These are phyloP conservation scores for Citeromyces nyonsensis DNA, from an alignment of 805 yeast genomes.

Conservation along the genomic window DNA sequence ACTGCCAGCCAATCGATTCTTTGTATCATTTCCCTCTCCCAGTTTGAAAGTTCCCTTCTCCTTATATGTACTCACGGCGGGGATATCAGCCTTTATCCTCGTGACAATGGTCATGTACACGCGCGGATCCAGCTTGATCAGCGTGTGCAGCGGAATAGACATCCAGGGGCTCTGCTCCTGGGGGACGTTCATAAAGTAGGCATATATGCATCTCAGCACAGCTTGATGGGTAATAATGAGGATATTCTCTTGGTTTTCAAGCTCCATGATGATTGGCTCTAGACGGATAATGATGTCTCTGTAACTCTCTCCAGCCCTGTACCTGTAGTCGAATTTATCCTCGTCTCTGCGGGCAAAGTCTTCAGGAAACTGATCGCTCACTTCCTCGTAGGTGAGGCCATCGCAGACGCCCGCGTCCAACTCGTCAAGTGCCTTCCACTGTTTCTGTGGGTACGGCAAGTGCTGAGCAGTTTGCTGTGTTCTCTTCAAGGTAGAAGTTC, in stretches of 20 bases:
- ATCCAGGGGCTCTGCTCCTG: slow-evolving; percentile 98
- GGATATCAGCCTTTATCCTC: slow-evolving; percentile 87
- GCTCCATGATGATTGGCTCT: slow-evolving; percentile 96
- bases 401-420: slow-evolving; percentile 96
- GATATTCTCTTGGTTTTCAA: slow-evolving; percentile 93
- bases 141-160: slow-evolving; percentile 93
- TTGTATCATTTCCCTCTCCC: slow-evolving; percentile 28
- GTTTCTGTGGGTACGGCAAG: slow-evolving; percentile 67
- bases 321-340: slow-evolving; percentile 88
- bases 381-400: slow-evolving; percentile 92
- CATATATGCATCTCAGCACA: slow-evolving; percentile 88
- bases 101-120: slow-evolving; percentile 85
- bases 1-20: slow-evolving; percentile 28
- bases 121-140: slow-evolving; percentile 88
- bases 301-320: slow-evolving; percentile 95
- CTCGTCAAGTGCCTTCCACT: slow-evolving; percentile 96
- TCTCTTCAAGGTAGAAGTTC: slow-evolving; percentile 88
- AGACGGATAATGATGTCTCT: slow-evolving; percentile 88
- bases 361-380: slow-evolving; percentile 73
- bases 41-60: slow-evolving; percentile 77
- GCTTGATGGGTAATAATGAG: slow-evolving; percentile 96
- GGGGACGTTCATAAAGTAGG: slow-evolving; percentile 96
- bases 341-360: slow-evolving; percentile 94
- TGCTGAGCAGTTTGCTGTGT: slow-evolving; percentile 86
- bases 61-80: slow-evolving; percentile 94